Conservation (phyloP, 371 early-diverging fungal genomes). For the Blakeslea trispora region DNA sequence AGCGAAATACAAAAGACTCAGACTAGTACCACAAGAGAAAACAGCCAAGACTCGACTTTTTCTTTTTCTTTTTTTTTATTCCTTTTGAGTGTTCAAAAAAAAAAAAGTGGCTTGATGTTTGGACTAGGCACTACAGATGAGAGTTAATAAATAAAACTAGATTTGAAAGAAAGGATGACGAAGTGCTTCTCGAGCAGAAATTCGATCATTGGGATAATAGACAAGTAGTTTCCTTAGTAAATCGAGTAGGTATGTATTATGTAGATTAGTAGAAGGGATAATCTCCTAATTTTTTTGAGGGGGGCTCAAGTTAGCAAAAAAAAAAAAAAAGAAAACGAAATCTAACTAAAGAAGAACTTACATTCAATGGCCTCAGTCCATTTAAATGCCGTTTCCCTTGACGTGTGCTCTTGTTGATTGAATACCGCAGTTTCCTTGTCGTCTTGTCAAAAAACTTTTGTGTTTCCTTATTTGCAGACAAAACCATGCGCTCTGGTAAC, state of each 20-base stretch:
- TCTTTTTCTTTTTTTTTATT: no score
- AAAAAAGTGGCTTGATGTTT: no score
- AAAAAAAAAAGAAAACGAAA: not conserved
- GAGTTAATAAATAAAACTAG: no score
- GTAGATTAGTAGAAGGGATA: conserved; percentile 27
- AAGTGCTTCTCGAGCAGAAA: conserved; percentile 83
- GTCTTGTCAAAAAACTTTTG: conserved; percentile 57
- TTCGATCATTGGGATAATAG: conserved; percentile 84
- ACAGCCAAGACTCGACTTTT: no score
- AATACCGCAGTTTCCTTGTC: conserved; percentile 60
- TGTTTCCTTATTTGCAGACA: conserved; percentile 39
- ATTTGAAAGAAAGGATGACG: conserved; percentile 76
- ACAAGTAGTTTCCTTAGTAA: conserved; percentile 77
- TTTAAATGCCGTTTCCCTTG: conserved; percentile 68
- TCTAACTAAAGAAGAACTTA: conserved; percentile 19
- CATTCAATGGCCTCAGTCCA: conserved; percentile 58
- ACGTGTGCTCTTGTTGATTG: conserved; percentile 56
- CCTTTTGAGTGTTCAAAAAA: not conserved
- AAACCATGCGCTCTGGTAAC: conserved; percentile 13
- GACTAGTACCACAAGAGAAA: no score
- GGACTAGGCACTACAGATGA: no score
- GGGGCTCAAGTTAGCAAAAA: not conserved
- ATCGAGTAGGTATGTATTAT: conserved; percentile 52
- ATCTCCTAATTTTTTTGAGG: conserved; percentile 22
- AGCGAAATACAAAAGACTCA: no score